Percentiles rank a stretch among this genome's conserved stretches.
Evolutionary conservation across 495 filamentous ascomycete genomes (phyloP).

Genomic region (Penicillium arizonense): DNA sequence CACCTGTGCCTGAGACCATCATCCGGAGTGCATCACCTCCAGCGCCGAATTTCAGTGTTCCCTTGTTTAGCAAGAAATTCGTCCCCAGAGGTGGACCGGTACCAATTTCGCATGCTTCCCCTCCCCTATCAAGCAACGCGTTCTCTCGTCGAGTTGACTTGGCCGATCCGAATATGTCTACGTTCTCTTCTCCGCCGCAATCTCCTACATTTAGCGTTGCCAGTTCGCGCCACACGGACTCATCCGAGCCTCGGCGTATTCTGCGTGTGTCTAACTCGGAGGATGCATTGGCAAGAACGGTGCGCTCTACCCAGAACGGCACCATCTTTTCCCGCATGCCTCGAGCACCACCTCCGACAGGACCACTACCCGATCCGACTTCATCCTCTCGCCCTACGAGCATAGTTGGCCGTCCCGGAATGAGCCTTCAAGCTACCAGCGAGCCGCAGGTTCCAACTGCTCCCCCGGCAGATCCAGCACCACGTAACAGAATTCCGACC

Average conservation of each 20-base stretch:
- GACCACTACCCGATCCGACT: slow-evolving; percentile 12
- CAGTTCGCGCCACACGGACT: slow-evolving; percentile 22
- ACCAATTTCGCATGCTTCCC: slow-evolving; percentile 14
- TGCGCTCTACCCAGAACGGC: slow-evolving; percentile 13
- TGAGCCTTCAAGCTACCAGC: slow-evolving; percentile 14
- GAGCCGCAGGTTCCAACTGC: neutral
- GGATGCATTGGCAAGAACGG: slow-evolving; percentile 26
- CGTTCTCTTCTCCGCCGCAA: slow-evolving; percentile 37
- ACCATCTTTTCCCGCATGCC: slow-evolving; percentile 27
- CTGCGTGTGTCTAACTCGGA: slow-evolving; percentile 36
- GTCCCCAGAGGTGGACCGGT: slow-evolving; percentile 19
- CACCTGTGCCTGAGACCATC: slow-evolving; percentile 28
- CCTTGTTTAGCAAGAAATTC: slow-evolving; percentile 48
- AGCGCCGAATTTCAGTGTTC: slow-evolving; percentile 52
- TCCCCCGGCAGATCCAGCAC: slow-evolving; percentile 6
- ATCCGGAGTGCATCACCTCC: slow-evolving; percentile 39
- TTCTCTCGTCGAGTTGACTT: slow-evolving; percentile 17
- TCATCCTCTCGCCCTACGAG: slow-evolving; percentile 19
- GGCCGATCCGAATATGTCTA: slow-evolving; percentile 20
- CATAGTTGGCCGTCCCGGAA: slow-evolving; percentile 14
- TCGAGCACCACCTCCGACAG: slow-evolving; percentile 1
- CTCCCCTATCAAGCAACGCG: slow-evolving; percentile 13
- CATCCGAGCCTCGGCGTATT: slow-evolving; percentile 21
- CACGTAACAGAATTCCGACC: slow-evolving; percentile 9
- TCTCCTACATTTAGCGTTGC: slow-evolving; percentile 35